Evolutionary conservation across 2,329 filamentous ascomycete species (phyloP).

Genomic region (Diplodia mutila): DNA sequence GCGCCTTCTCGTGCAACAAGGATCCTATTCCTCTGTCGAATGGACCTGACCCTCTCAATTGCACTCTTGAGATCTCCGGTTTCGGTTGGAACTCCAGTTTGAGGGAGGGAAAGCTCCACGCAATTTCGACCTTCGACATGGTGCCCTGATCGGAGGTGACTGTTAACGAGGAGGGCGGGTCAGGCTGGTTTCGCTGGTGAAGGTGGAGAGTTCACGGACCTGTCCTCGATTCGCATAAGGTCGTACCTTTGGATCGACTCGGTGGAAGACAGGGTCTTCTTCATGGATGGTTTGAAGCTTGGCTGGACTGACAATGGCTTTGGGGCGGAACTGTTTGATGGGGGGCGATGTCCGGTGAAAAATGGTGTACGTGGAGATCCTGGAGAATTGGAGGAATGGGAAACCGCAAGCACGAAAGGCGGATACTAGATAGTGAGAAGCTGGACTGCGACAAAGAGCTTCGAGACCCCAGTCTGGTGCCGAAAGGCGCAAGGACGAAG

Average conservation of each 20-base stretch:
- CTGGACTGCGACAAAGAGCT: neutral
- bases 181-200: constrained; percentile 49
- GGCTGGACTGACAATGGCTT: constrained; percentile 57
- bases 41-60: constrained; percentile 38
- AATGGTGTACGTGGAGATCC: no score
- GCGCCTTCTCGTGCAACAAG: constrained; percentile 54
- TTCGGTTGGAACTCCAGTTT: constrained; percentile 48
- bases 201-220: constrained; percentile 40
- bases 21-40: neutral
- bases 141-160: constrained; percentile 36
- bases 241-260: constrained; percentile 47
- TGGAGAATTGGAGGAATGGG: no score
- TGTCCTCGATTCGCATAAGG: constrained; percentile 55
- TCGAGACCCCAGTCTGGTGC: neutral
- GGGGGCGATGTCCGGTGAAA: no score
- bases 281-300: constrained; percentile 54
- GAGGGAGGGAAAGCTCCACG: constrained; percentile 34
- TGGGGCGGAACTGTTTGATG: no score
- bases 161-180: constrained; percentile 35
- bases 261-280: constrained; percentile 45
- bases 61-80: constrained; percentile 51
- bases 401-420: neutral
- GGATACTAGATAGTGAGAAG: neutral
- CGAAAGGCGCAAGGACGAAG: neutral
- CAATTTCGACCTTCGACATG: constrained; percentile 31